These are phyloP conservation scores for Penicillium arizonense DNA, from an alignment of 495 filamentous ascomycete genomes.

Conservation along the genomic window DNA sequence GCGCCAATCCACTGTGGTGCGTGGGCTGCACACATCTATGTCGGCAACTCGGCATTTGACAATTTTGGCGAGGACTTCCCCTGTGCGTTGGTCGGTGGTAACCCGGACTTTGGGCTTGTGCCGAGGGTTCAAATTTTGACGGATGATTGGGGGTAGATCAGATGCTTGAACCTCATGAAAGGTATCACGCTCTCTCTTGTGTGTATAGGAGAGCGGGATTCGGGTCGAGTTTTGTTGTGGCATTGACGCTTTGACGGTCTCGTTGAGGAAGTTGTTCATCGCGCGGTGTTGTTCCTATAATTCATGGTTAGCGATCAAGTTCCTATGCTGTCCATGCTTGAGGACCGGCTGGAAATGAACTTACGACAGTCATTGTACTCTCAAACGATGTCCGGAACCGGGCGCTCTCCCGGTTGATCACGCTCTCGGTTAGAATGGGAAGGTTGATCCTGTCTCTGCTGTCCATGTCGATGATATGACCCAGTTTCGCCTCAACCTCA, in stretches of 20 bases:
- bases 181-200: constrained; percentile 75
- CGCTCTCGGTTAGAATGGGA: constrained; percentile 62
- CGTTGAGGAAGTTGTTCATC: constrained; percentile 80
- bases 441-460: constrained; percentile 64
- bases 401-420: constrained; percentile 54
- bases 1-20: constrained; percentile 73
- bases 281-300: constrained; percentile 68
- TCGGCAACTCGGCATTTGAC: constrained; percentile 87
- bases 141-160: constrained; percentile 53
- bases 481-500: constrained; percentile 91
- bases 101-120: constrained; percentile 71
- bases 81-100: constrained; percentile 71
- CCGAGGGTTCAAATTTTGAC: constrained; percentile 54
- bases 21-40: constrained; percentile 73
- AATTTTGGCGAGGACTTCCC: constrained; percentile 74
- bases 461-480: constrained; percentile 69
- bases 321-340: not conserved
- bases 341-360: constrained; percentile 21
- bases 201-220: constrained; percentile 74
- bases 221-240: constrained; percentile 44
- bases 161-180: constrained; percentile 74
- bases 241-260: constrained; percentile 51
- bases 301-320: constrained; percentile 4
- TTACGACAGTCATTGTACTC: constrained; percentile 83
- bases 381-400: constrained; percentile 59